Base-by-base conservation (phyloP, 192 early-diverging fungal species). In the Phlyctochytrium bullatum region DNA sequence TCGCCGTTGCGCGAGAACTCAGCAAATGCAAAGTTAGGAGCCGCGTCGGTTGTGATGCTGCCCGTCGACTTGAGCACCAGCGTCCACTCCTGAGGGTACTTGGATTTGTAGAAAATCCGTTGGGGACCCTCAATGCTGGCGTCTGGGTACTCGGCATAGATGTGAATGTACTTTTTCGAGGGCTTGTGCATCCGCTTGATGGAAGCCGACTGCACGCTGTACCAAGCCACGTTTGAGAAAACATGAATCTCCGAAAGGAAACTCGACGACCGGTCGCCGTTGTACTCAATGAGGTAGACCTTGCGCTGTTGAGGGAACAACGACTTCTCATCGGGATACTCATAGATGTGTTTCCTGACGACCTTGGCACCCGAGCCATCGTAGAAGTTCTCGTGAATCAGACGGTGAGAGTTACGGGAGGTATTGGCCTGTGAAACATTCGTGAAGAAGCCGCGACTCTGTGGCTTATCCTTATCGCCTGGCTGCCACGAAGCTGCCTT, bases 401-500 rank as follows among this genome's bases (percentile, higher is more conserved):
- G 56, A 34, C 70, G 69, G 24, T 23, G 32, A 14, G 31, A 6
- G 29, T 36, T 57, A 0, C 29, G 62, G 28, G n/a, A 1, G 6
- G 25, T 32, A 31, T 60, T 53, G n/a, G 53, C 35, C 14, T 10
- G 12, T 10, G 40, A 10, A 25, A 36, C 0, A n/a, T 31, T 23
- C 35, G 59, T 53, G 34, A 57, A 78, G 25, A 34, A 76, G 27
- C 59, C 76, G 28, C 58, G 40, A 61, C 70, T 75, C 16, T 33
- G 56, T 36, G 78, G 64, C 56, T 67, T 80, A 2, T 65, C 73
- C 10, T 47, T 63, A 6, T 36, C 65, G 3, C 50, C 63, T 20
- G 69, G 75, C 64, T 74, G 71, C 78, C 78, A 80, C n/a, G 73
- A 52, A 20, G n/a, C 34, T 10, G 74, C 51, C 53, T 81, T 80